Percentiles rank a stretch among this genome's conserved stretches.
phyloP scores from a whole-genome alignment of 768 basidiomycete species.

The Hebeloma cylindrosporum region DNA sequence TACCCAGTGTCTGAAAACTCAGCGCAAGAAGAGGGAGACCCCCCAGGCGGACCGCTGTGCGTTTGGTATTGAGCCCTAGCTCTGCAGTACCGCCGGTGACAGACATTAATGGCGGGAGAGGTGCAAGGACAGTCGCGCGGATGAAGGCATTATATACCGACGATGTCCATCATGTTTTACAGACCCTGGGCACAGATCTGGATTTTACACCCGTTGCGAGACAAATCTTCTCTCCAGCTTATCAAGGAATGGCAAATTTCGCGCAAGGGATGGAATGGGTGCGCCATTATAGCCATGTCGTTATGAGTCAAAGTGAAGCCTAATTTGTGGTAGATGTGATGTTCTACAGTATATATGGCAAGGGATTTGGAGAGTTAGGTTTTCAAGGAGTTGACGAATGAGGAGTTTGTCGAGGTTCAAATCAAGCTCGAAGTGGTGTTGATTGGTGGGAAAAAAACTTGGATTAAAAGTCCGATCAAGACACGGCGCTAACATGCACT shows the following conservation, averaged over 20 bases:
- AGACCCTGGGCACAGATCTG: too few species aligned
- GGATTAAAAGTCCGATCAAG: too few species aligned
- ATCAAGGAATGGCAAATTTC: conserved; percentile 36
- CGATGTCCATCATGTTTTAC: background rate
- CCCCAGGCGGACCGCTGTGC: conserved; percentile 30
- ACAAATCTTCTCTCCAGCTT: conserved; percentile 8
- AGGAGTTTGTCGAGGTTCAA: too few species aligned
- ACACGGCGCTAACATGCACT: too few species aligned
- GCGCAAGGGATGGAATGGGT: conserved; percentile 23
- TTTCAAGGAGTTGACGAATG: background rate
- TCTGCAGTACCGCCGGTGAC: conserved; percentile 23
- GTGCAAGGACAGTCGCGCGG: conserved; percentile 1
- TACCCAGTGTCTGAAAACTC: conserved; percentile 37
- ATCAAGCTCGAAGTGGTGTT: too few species aligned
- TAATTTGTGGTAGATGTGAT: too few species aligned
- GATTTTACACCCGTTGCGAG: background rate
- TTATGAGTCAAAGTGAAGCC: background rate
- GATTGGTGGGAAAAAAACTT: too few species aligned
- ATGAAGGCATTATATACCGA: too few species aligned
- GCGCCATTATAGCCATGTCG: conserved; percentile 36
- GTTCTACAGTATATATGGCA: background rate
- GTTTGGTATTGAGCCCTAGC: conserved; percentile 27
- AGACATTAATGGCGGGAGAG: conserved; percentile 13
- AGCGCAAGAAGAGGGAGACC: conserved; percentile 33
- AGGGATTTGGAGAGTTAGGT: background rate